Conservation (phyloP, 1,284 basidiomycete species). For the Papiliotrema flavescens region DNA sequence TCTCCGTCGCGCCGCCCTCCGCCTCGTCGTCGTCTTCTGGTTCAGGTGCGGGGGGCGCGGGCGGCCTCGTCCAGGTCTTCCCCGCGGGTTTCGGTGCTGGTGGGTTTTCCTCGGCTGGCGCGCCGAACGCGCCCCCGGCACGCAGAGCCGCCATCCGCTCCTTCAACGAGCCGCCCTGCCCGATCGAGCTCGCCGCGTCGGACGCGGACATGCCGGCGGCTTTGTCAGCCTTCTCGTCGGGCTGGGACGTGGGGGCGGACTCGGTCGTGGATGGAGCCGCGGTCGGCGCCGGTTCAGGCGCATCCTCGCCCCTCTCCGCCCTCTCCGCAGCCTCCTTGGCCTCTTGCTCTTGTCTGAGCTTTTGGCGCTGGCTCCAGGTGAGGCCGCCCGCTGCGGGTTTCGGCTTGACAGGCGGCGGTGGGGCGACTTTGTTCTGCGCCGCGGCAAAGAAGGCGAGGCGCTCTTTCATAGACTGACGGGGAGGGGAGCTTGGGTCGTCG, state of each 20-base stretch:
- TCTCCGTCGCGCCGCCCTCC: constrained; percentile 43
- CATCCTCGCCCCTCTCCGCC: constrained; percentile 8
- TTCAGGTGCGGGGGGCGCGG: constrained; percentile 48
- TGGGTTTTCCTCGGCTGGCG: constrained; percentile 42
- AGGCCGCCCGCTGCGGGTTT: constrained; percentile 59
- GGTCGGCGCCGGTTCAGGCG: constrained; percentile 14
- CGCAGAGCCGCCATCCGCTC: constrained; percentile 90
- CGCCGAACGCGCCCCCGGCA: constrained; percentile 68
- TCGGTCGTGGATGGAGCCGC: constrained; percentile 10
- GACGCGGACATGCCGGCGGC: constrained; percentile 64
- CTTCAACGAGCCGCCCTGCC: constrained; percentile 64
- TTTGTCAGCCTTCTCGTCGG: constrained; percentile 16
- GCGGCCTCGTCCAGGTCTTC: constrained; percentile 66
- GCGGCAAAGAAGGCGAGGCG: constrained; percentile 50
- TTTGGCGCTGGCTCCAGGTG: constrained; percentile 49
- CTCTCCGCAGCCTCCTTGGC: constrained; percentile 40
- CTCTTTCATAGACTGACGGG: constrained; percentile 42
- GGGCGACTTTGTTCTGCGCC: constrained; percentile 38
- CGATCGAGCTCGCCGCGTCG: constrained; percentile 77
- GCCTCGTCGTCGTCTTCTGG: constrained; percentile 46
- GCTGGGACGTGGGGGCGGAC: background rate
- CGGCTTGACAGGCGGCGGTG: constrained; percentile 59
- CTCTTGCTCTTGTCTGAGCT: constrained; percentile 46
- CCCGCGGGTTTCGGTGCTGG: constrained; percentile 63
- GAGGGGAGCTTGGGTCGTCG: constrained; percentile 18